These are phyloP conservation scores for Trichophyton simii DNA, from an alignment of 2,329 filamentous ascomycete genomes.

Conservation along the genomic window DNA sequence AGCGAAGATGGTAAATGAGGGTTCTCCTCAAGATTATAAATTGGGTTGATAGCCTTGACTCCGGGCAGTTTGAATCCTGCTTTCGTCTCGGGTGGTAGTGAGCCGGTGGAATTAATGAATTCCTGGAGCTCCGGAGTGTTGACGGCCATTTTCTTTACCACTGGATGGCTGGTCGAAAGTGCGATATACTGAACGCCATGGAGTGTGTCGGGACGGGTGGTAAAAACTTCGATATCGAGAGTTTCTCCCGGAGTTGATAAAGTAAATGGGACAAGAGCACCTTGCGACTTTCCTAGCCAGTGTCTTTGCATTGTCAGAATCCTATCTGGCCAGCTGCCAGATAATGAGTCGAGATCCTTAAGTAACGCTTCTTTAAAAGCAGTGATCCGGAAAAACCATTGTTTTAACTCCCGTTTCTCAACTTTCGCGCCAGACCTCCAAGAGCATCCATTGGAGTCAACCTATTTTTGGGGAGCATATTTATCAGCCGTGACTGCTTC, in stretches of 20 bases:
- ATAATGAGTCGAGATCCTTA: conserved; percentile 55
- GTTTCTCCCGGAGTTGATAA: conserved; percentile 32
- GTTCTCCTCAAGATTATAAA: conserved; percentile 45
- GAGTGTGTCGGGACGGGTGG: conserved; percentile 75
- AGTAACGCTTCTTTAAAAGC: conserved; percentile 61
- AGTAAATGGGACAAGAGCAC: conserved; percentile 59
- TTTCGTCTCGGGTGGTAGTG: conserved; percentile 45
- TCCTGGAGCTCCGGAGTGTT: conserved; percentile 49
- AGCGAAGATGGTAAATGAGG: conserved; percentile 33
- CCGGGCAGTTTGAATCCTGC: conserved; percentile 54
- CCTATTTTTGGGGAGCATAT: conserved; percentile 25
- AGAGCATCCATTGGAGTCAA: conserved; percentile 71
- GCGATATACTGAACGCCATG: conserved; percentile 78
- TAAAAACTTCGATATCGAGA: conserved; percentile 58
- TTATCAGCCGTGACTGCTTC: background rate
- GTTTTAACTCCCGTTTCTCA: conserved; percentile 63
- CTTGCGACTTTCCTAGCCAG: conserved; percentile 72
- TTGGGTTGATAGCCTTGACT: conserved; percentile 52
- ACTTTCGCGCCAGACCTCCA: conserved; percentile 82
- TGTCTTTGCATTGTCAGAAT: conserved; percentile 75
- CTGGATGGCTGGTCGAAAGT: conserved; percentile 58
- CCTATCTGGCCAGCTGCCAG: conserved; percentile 64
- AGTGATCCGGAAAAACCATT: conserved; percentile 85
- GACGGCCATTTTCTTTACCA: conserved; percentile 51
- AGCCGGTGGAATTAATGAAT: conserved; percentile 49